Base-by-base conservation (phyloP, 305 asterid species). In the Solanum hybrid region DNA sequence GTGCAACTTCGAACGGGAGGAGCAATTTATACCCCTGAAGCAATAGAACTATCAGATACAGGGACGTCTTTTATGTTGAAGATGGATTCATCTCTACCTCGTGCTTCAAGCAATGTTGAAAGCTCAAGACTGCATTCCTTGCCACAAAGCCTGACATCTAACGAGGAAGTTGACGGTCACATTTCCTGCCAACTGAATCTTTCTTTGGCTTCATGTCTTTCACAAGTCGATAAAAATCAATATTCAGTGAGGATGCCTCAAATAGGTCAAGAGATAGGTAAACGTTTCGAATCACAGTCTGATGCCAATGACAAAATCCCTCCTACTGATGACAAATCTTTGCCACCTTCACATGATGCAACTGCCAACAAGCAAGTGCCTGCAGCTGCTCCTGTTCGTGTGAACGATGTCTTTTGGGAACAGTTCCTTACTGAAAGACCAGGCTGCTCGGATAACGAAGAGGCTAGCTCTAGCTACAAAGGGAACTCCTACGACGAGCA, bases 381-480 rank as follows among this genome's bases (percentile, higher is more conserved):
- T 78, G 89, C 93, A 86, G 86, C 91, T 27, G 91, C 88, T 85
- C 94, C 90, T 78, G 92, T 89, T 82, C 93, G 94, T 84, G 98
- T 95, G 88, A 97, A 97, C 88, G 99, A 97, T 92, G 95, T 93
- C 32, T 97, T 97, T 91, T 97, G 99, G 99, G 99, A 97, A 88
- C 98, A 95, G 90, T 97, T 96, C 91, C 91, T 97, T 73, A 97
- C 99, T 0, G 99, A 96, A 92, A 91, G 97, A 84, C 99, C 99
- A 1, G 99, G 98, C 40, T 94, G 95, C 91, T 89, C 96, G 0
- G 98, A 97, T 88, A 92, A 92, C 13, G 98, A 95, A 93, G 99
- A 94, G 92, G 96, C 97, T 24, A 91, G 93, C 93, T 96, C 98
- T 85, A 45, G 91, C 89, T 89, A 64, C 73, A 93, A 93, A 94